phyloP scores from a whole-genome alignment of 2,329 filamentous ascomycete genomes.

The Stagonosporopsis rhizophila region DNA sequence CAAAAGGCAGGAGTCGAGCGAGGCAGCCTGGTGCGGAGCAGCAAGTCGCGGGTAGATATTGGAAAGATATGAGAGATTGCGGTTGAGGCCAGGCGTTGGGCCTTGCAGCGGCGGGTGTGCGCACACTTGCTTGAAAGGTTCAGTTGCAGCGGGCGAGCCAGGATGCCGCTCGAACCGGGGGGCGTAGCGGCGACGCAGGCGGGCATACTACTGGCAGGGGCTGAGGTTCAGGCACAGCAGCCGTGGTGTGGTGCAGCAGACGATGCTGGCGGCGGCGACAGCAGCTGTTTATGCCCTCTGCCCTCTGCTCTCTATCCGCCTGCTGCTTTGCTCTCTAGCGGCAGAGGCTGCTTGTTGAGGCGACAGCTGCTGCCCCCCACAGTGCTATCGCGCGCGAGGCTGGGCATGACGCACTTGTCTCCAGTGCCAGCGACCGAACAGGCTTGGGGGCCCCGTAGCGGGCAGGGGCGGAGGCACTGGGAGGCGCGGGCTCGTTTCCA shows the following conservation, averaged over 20 bases:
- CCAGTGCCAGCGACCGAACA: neutral
- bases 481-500: conserved; percentile 9
- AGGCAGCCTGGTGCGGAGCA: conserved; percentile 2
- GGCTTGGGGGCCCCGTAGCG: conserved; percentile 8
- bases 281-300: too few relatives aligned
- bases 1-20: neutral
- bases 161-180: conserved; percentile 11
- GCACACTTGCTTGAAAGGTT: too few relatives aligned
- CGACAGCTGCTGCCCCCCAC: neutral
- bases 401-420: conserved; percentile 14
- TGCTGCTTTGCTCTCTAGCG: neutral
- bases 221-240: too few relatives aligned
- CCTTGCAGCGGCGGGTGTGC: too few relatives aligned
- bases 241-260: too few relatives aligned
- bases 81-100: conserved; percentile 10
- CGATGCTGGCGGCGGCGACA: too few relatives aligned
- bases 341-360: neutral
- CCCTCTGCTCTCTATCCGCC: too few relatives aligned
- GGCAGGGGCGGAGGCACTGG: conserved; percentile 5
- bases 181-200: conserved; percentile 5
- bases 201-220: too few relatives aligned
- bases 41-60: conserved; percentile 8
- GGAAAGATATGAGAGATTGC: conserved; percentile 16
- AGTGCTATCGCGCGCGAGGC: neutral
- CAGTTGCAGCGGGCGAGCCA: too few relatives aligned